These are phyloP conservation scores for Macrophomina phaseolina DNA, from an alignment of 2,329 filamentous ascomycete species.

Conservation along the genomic window DNA sequence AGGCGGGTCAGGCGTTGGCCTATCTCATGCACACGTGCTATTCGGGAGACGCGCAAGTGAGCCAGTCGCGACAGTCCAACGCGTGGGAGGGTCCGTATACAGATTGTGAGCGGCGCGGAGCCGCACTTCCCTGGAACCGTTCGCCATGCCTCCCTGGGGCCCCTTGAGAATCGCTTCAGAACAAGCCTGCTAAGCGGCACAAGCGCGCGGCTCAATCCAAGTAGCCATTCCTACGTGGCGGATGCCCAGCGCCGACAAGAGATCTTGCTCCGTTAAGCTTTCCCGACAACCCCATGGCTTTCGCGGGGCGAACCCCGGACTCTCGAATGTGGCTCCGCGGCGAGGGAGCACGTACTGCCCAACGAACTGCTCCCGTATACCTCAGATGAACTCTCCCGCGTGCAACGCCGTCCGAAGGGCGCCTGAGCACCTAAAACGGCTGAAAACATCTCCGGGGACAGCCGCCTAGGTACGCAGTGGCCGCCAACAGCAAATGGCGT, in stretches of 20 bases:
- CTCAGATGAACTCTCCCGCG: neutral
- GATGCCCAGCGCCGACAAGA: neutral
- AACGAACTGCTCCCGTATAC: neutral
- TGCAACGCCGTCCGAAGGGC: neutral
- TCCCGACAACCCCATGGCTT: neutral
- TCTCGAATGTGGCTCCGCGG: neutral
- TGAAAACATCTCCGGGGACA: neutral
- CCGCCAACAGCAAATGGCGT: neutral
- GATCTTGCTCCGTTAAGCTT: neutral
- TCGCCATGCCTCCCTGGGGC: neutral
- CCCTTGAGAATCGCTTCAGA: neutral
- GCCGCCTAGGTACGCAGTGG: neutral
- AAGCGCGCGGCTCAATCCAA: neutral
- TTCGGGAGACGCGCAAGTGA: neutral
- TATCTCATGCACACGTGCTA: conserved; percentile 2
- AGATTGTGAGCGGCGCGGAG: neutral
- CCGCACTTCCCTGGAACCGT: neutral
- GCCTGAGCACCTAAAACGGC: neutral
- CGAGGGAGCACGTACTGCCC: neutral
- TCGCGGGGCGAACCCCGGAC: neutral
- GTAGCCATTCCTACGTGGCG: neutral
- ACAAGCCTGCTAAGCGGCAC: neutral
- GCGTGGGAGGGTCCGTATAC: neutral
- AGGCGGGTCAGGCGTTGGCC: neutral
- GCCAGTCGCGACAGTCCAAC: neutral